A percentile compares a stretch with the other conserved stretches of the same genome.
Evolutionary conservation across 2,329 filamentous ascomycete genomes (phyloP).

Genomic region (Leptoxyphium fumago): DNA sequence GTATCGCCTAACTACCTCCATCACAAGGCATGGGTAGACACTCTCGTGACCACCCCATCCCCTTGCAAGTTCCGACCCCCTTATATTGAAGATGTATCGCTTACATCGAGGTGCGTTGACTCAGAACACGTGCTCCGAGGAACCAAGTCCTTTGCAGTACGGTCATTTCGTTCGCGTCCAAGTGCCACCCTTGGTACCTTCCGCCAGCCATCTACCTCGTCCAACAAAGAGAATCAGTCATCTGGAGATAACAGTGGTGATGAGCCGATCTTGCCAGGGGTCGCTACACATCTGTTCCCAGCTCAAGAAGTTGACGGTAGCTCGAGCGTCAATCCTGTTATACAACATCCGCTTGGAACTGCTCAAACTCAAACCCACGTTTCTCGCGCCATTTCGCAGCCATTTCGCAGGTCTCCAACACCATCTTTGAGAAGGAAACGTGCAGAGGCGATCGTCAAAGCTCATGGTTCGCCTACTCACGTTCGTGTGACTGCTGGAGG

Average conservation of each 20-base stretch:
- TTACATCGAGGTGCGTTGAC: constrained; percentile 9
- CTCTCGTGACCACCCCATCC: constrained; percentile 10
- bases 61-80: constrained; percentile 1
- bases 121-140: constrained; percentile 24
- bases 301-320: neutral
- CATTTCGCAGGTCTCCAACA: constrained; percentile 28
- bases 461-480: constrained; percentile 36
- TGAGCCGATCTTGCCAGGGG: neutral
- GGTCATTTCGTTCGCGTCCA: constrained; percentile 18
- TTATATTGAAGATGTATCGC: constrained; percentile 1
- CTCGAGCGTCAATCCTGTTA: neutral
- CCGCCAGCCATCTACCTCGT: constrained; percentile 13
- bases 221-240: constrained; percentile 19
- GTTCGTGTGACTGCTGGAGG: constrained; percentile 38
- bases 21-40: constrained; percentile 8
- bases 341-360: neutral
- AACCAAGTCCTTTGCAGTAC: constrained; percentile 22
- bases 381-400: constrained; percentile 9
- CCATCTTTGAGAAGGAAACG: constrained; percentile 36
- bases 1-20: constrained; percentile 1
- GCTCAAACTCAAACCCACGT: constrained; percentile 16
- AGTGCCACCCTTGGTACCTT: constrained; percentile 13
- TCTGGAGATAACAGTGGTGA: neutral
- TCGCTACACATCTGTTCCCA: neutral
- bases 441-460: constrained; percentile 34